Base-by-base conservation (phyloP, 129 eudicot species). In the Helianthus tuberosus region DNA sequence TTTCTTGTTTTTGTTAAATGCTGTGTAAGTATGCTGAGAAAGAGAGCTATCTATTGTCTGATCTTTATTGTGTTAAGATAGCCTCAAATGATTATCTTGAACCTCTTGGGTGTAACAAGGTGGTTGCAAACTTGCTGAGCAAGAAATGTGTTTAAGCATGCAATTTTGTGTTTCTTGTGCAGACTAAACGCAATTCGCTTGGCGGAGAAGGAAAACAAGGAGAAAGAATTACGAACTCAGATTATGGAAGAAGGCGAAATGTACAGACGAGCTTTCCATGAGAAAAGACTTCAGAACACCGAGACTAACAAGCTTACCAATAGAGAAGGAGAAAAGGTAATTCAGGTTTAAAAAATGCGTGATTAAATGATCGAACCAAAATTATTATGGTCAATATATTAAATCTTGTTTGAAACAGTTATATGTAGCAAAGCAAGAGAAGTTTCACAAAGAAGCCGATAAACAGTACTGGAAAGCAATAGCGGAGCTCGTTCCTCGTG, bases 381-480 rank as follows among this genome's bases (percentile, higher is more conserved):
- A 27, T 27, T 27, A 27, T 27, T 1, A 27, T 27, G 32, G 32
- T 27, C 32, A 27, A 27, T 27, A 27, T 27, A 27, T 1, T 27
- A 1, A 27, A 27, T 38, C 68, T 36, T 63, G 25, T 43, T 66
- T 41, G 29, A 60, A 59, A 50, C 88, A 91, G 97, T 3, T 84
- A n/a, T 88, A 74, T 81, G 15, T 80, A 80, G 82, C 84, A 9
- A 84, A 78, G 65, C 97, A 88, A 79, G 97, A 91, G 80, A 91
- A 82, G 60, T 91, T 88, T 81, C 97, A 91, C 23, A 91, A 91
- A 75, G 97, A 91, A 55, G 91, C 88, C 23, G 90, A 91, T 25
- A 86, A 86, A 72, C 89, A 91, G 27, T 91, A 91, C 77, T 91
- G 97, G 97, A 91, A 91, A 81, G 86, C 95, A 66, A 88, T 91